Evolutionary conservation across 805 yeast genomes (phyloP).

Genomic region (Tetrapisispora iriomotensis): DNA sequence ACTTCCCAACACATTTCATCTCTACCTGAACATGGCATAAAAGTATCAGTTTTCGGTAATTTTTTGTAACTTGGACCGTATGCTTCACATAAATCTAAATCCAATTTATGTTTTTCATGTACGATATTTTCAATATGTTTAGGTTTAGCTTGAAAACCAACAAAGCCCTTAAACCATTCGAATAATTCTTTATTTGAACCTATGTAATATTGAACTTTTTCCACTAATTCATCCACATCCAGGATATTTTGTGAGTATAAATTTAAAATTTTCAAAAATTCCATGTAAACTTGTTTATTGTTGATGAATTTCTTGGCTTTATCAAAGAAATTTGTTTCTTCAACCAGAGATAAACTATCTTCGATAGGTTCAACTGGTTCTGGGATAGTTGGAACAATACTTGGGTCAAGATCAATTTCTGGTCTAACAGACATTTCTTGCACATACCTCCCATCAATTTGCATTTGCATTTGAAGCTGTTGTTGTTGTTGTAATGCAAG

Average conservation of each 20-base stretch:
- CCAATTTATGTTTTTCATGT: conserved; percentile 84
- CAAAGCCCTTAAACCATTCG: conserved; percentile 87
- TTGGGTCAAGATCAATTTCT: conserved; percentile 42
- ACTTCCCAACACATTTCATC: conserved; percentile 99
- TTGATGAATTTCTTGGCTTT: conserved; percentile 82
- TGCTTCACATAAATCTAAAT: conserved; percentile 81
- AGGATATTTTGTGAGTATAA: conserved; percentile 85
- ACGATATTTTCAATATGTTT: conserved; percentile 76
- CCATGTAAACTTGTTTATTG: conserved; percentile 83
- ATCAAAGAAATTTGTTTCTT: conserved; percentile 86
- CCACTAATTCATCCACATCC: conserved; percentile 72
- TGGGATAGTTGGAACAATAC: conserved; percentile 75
- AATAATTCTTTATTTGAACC: conserved; percentile 73
- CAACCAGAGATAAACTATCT: conserved; percentile 54
- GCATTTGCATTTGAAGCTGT: conserved; percentile 15
- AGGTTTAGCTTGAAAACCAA: conserved; percentile 80
- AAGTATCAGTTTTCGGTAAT: conserved; percentile 86
- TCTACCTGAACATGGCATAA: conserved; percentile 96
- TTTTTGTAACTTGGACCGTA: conserved; percentile 92
- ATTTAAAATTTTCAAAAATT: conserved; percentile 80
- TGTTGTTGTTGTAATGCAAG: conserved; percentile 17
- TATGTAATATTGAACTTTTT: conserved; percentile 73
- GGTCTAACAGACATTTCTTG: conserved; percentile 28
- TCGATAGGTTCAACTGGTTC: conserved; percentile 61
- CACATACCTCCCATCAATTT: conserved; percentile 3